Conservation (phyloP, 257 asterid species). For the Pogostemon cablin region DNA sequence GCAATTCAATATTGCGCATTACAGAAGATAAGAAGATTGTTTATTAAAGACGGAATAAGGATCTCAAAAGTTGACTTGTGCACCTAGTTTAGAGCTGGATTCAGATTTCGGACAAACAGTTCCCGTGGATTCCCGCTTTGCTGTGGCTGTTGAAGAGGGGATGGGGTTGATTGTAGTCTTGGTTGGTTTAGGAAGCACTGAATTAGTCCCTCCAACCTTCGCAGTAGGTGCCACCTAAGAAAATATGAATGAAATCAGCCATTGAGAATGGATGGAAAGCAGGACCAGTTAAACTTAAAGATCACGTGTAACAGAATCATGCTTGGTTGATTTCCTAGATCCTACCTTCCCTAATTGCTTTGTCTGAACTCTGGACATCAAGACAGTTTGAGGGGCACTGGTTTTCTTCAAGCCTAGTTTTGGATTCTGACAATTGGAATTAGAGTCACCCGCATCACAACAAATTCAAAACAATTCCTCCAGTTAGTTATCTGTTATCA, state of each 20-base stretch:
- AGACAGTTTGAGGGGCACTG: slow-evolving; percentile 43
- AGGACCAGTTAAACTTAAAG: slow-evolving; percentile 22
- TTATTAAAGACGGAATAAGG: slow-evolving; percentile 1
- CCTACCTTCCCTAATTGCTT: slow-evolving; percentile 58
- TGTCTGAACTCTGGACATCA: slow-evolving; percentile 53
- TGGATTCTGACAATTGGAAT: slow-evolving; percentile 46
- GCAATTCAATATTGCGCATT: slow-evolving; percentile 25
- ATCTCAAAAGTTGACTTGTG: slow-evolving; percentile 32
- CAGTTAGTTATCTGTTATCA: slow-evolving; percentile 6
- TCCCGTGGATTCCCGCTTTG: slow-evolving; percentile 63
- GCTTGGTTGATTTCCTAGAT: slow-evolving; percentile 52
- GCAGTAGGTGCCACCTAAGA: slow-evolving; percentile 45
- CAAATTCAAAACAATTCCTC: slow-evolving; percentile 16
- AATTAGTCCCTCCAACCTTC: slow-evolving; percentile 44
- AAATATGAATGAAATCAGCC: slow-evolving; percentile 26
- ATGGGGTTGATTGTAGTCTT: slow-evolving; percentile 46
- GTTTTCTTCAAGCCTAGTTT: slow-evolving; percentile 53
- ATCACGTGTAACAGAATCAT: slow-evolving; percentile 50
- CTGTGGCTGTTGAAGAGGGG: slow-evolving; percentile 43
- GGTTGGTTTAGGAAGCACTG: slow-evolving; percentile 52
- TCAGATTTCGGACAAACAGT: slow-evolving; percentile 53
- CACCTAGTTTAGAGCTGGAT: slow-evolving; percentile 51
- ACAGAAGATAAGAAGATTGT: slow-evolving; percentile 14
- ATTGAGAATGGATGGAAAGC: slow-evolving; percentile 24
- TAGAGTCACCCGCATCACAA: slow-evolving; percentile 23